Conservation (phyloP, 208 protist genomes). For the Herpetomonas tarakana region DNA sequence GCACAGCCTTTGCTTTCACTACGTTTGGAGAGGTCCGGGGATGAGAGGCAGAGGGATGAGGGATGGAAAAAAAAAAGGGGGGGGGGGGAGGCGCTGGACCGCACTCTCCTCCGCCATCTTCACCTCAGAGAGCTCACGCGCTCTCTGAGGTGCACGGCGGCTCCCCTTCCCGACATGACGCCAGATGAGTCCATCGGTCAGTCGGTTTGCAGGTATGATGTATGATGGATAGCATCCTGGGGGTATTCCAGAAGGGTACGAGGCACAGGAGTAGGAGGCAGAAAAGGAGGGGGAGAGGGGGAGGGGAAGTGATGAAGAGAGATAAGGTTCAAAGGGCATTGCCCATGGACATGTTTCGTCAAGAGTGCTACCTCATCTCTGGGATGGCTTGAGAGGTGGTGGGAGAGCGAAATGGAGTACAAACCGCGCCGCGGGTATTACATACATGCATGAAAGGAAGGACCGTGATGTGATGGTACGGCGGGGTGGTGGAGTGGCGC, state of each 20-base stretch:
- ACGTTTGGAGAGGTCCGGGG: too few species aligned
- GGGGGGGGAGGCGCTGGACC: not conserved
- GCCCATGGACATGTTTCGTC: too few species aligned
- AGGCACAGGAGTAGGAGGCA: not conserved
- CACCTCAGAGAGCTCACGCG: too few species aligned
- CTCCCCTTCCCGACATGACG: not conserved
- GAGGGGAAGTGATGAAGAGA: not conserved
- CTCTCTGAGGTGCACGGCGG: too few species aligned
- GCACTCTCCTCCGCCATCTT: too few species aligned
- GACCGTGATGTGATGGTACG: too few species aligned
- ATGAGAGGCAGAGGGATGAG: too few species aligned
- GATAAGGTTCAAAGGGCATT: not conserved
- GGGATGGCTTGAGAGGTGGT: too few species aligned
- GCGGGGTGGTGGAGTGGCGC: too few species aligned
- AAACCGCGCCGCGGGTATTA: not conserved
- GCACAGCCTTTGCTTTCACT: too few species aligned
- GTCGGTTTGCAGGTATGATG: not conserved
- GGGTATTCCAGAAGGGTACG: not conserved
- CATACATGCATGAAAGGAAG: not conserved
- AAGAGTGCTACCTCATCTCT: too few species aligned
- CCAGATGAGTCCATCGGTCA: not conserved
- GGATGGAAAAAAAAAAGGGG: too few species aligned
- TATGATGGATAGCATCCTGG: not conserved
- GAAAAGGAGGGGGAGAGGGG: not conserved
- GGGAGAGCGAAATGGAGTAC: not conserved